Conservation (phyloP, 257 asterid genomes). For the Ligustrum vulgare region DNA sequence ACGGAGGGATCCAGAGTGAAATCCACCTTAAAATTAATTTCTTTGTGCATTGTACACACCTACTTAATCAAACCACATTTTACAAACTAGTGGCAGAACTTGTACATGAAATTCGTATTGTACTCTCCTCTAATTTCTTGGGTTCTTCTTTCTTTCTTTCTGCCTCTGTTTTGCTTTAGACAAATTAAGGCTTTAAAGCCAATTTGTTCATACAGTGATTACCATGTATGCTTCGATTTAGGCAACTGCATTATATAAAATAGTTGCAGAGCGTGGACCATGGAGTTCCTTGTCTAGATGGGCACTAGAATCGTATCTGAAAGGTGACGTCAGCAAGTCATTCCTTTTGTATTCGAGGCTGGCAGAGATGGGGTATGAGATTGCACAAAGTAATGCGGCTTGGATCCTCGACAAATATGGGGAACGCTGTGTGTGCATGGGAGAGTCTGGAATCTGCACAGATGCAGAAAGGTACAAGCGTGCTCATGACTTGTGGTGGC, state of each 20-base stretch:
- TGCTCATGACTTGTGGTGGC: slow-evolving; percentile 97
- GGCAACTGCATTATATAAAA: slow-evolving; percentile 93
- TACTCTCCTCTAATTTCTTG: neutral
- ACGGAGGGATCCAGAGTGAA: no score
- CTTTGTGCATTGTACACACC: neutral
- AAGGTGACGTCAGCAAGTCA: slow-evolving; percentile 91
- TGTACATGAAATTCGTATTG: neutral
- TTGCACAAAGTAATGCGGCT: slow-evolving; percentile 99
- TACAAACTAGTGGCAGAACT: neutral
- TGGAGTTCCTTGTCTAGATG: slow-evolving; percentile 99
- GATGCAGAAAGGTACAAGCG: slow-evolving; percentile 93
- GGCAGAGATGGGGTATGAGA: slow-evolving; percentile 98
- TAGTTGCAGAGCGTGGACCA: slow-evolving; percentile 99
- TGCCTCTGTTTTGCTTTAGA: neutral
- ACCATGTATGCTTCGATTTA: slow-evolving; percentile 18
- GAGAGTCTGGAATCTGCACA: slow-evolving; percentile 86
- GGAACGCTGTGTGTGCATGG: slow-evolving; percentile 82
- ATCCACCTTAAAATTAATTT: neutral
- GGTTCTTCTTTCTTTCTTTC: neutral
- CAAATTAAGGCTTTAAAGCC: neutral
- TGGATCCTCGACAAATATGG: slow-evolving; percentile 99
- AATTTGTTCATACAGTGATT: slow-evolving; percentile 13
- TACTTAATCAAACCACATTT: neutral
- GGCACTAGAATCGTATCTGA: slow-evolving; percentile 93
- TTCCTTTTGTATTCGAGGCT: slow-evolving; percentile 85